Evolutionary conservation across 768 basidiomycete genomes (phyloP).

Genomic region (Tylopilus plumbeoviolaceoides): DNA sequence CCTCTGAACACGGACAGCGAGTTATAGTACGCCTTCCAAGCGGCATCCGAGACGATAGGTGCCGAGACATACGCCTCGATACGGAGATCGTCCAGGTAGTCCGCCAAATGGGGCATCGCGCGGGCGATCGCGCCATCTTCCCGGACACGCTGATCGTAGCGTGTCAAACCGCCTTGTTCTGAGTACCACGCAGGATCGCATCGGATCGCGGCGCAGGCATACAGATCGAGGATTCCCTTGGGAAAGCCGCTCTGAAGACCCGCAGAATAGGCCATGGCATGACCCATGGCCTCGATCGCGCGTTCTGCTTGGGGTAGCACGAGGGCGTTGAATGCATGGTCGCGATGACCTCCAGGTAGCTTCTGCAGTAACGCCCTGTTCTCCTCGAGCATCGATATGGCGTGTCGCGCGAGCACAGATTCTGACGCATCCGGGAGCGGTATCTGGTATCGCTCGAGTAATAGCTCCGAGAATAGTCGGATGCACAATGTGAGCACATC

Average conservation of each 20-base stretch:
- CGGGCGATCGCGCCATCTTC: constrained; percentile 38
- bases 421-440: constrained; percentile 42
- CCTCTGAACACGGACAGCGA: constrained; percentile 24
- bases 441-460: constrained; percentile 50
- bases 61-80: constrained; percentile 49
- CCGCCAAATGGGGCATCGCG: constrained; percentile 31
- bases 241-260: constrained; percentile 43
- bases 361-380: constrained; percentile 37
- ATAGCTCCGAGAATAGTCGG: constrained; percentile 55
- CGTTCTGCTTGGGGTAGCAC: constrained; percentile 53
- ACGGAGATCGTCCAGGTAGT: constrained; percentile 39
- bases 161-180: not conserved
- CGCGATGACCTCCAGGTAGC: constrained; percentile 24
- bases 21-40: constrained; percentile 46
- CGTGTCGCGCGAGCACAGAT: constrained; percentile 52
- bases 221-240: constrained; percentile 50
- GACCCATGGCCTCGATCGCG: constrained; percentile 59
- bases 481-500: constrained; percentile 50
- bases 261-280: constrained; percentile 57
- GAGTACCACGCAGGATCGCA: constrained; percentile 1
- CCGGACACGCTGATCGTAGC: constrained; percentile 43
- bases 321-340: constrained; percentile 42
- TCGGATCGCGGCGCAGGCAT: constrained; percentile 39
- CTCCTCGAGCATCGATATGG: constrained; percentile 44
- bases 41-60: constrained; percentile 47